Evolutionary conservation across 2,329 filamentous ascomycete genomes (phyloP).

Genomic region (Clonostachys rosea): DNA sequence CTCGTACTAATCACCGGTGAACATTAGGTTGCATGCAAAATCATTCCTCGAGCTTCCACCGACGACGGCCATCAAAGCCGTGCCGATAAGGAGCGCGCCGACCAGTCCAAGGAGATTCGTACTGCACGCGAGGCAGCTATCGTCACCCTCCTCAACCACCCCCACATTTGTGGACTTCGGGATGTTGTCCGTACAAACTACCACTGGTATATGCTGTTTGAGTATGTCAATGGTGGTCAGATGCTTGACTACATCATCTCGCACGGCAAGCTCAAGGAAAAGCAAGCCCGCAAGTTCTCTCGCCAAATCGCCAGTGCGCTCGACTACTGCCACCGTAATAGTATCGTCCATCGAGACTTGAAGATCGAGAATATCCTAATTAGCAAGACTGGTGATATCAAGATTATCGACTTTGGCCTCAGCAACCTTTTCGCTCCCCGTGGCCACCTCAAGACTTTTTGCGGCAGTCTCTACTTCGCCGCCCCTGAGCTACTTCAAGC

Average conservation of each 20-base stretch:
- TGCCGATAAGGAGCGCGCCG: constrained; percentile 79
- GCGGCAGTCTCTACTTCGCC: constrained; percentile 95
- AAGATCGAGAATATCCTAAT: constrained; percentile 99
- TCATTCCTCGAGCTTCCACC: constrained; percentile 84
- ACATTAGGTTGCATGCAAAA: constrained; percentile 86
- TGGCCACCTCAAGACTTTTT: constrained; percentile 89
- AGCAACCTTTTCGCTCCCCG: constrained; percentile 92
- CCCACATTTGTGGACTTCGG: constrained; percentile 91
- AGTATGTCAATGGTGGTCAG: constrained; percentile 97
- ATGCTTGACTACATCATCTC: constrained; percentile 99
- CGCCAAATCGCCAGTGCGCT: constrained; percentile 94
- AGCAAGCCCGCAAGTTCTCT: constrained; percentile 95
- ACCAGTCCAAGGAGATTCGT: constrained; percentile 93
- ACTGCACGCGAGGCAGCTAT: constrained; percentile 95
- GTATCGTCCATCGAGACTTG: constrained; percentile 93
- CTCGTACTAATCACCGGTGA: constrained; percentile 7
- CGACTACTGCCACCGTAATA: constrained; percentile 97
- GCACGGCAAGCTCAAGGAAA: constrained; percentile 95
- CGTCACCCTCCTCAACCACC: constrained; percentile 88
- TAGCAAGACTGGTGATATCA: constrained; percentile 98
- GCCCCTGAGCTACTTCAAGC: constrained; percentile 93
- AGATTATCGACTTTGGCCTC: constrained; percentile 97
- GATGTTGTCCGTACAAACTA: constrained; percentile 95
- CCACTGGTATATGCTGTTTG: constrained; percentile 99
- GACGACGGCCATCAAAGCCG: constrained; percentile 74